These are phyloP conservation scores for Neoboletus subvelutipes DNA, from an alignment of 768 basidiomycete genomes.

Conservation along the genomic window DNA sequence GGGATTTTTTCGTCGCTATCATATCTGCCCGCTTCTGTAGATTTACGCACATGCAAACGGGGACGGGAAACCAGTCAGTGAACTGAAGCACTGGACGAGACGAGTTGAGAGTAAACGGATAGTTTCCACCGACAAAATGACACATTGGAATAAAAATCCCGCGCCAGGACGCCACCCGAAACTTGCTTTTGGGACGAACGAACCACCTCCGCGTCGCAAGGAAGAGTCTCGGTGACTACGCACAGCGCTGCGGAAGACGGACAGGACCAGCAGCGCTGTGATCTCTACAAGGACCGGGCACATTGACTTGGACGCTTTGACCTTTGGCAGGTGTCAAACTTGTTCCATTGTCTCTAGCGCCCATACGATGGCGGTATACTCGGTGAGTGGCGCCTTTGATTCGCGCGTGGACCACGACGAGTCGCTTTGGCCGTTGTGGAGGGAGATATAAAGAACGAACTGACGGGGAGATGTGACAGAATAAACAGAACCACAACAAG, in stretches of 20 bases:
- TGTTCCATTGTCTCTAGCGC: not conserved
- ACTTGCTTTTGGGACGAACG: not conserved
- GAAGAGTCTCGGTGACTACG: not conserved
- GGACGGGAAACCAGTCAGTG: not conserved
- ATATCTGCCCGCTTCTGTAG: too few species aligned
- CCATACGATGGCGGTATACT: slow-evolving; percentile 10
- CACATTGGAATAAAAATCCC: not conserved
- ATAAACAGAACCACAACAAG: slow-evolving; percentile 34
- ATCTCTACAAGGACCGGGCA: not conserved
- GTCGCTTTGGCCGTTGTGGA: slow-evolving; percentile 14
- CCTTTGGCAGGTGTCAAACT: slow-evolving; percentile 10
- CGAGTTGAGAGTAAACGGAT: too few species aligned
- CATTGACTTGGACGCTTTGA: slow-evolving; percentile 14
- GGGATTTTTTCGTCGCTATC: too few species aligned
- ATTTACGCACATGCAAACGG: not conserved
- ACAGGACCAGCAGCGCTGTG: not conserved
- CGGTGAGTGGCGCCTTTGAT: slow-evolving; percentile 18
- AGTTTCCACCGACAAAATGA: not conserved
- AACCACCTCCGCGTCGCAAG: slow-evolving; percentile 1
- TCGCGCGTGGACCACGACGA: not conserved
- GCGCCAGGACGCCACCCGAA: slow-evolving; percentile 8
- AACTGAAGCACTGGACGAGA: not conserved
- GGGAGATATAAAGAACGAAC: slow-evolving; percentile 11
- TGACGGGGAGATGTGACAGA: slow-evolving; percentile 8
- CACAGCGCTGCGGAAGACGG: not conserved